Evolutionary conservation across 352 stramenopile genomes (phyloP).

Genomic region (Elongisporangium prolatum): DNA sequence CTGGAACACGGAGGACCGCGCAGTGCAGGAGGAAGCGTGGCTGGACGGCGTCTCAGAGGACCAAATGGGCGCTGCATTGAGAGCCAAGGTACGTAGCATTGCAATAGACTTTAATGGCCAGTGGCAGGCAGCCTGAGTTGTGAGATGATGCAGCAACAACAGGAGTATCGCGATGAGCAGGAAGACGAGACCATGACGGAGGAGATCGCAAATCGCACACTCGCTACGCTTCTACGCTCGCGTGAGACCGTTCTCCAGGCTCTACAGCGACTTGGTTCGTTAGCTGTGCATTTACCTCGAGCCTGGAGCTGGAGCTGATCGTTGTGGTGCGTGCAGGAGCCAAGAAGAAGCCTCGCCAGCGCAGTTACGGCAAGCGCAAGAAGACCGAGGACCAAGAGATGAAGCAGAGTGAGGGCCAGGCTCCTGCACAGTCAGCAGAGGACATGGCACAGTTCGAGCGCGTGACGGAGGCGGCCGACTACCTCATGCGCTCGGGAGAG

Average conservation of each 20-base stretch:
- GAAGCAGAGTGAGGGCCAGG: conserved; percentile 15
- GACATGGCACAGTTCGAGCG: conserved; percentile 80
- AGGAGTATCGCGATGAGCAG: conserved; percentile 52
- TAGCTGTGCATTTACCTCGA: neutral
- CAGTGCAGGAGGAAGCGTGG: conserved; percentile 81
- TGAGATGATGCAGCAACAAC: conserved; percentile 20
- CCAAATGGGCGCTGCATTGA: conserved; percentile 57
- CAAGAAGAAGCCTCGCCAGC: conserved; percentile 41
- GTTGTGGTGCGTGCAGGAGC: conserved; percentile 16
- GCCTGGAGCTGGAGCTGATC: conserved; percentile 1
- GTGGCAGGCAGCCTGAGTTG: neutral
- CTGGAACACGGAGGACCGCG: conserved; percentile 72
- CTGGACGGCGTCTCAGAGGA: conserved; percentile 69
- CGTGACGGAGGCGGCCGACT: conserved; percentile 76
- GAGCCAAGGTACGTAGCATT: conserved; percentile 32
- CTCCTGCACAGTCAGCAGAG: conserved; percentile 37
- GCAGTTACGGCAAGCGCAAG: conserved; percentile 51
- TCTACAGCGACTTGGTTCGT: conserved; percentile 47
- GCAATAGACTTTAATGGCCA: neutral
- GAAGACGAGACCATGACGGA: conserved; percentile 51
- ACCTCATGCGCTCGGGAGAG: conserved; percentile 68
- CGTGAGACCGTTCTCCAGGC: conserved; percentile 78
- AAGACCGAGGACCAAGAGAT: conserved; percentile 18
- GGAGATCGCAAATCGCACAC: conserved; percentile 44
- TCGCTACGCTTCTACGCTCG: conserved; percentile 50